Percentiles rank a stretch among this genome's conserved stretches.
Conservation (phyloP, 108 stramenopile genomes). For the Cyclotella sp. region DNA sequence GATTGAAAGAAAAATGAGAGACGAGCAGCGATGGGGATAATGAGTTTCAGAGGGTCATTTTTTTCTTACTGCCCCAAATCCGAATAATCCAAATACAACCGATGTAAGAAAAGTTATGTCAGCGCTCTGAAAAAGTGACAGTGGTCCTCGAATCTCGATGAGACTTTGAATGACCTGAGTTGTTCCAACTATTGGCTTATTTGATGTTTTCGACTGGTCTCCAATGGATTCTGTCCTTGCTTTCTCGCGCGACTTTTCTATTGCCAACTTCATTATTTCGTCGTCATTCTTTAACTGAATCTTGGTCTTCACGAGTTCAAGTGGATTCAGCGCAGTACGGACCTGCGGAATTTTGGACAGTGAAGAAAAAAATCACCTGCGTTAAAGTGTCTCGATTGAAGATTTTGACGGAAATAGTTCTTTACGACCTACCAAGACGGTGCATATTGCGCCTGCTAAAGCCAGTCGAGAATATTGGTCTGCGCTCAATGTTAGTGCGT, state of each 20-base stretch:
- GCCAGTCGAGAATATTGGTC: constrained; percentile 81
- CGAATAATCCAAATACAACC: constrained; percentile 85
- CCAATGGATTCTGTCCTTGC: constrained; percentile 3
- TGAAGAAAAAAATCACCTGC: neutral
- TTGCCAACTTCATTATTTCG: constrained; percentile 62
- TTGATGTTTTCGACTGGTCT: neutral
- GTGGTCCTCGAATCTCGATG: constrained; percentile 67
- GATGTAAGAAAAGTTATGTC: constrained; percentile 91
- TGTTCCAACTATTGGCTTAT: constrained; percentile 50
- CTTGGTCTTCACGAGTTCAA: constrained; percentile 91
- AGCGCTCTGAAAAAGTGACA: constrained; percentile 83
- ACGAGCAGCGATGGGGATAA: neutral
- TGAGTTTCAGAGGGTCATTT: no score
- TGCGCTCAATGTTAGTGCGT: constrained; percentile 64
- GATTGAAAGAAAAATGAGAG: neutral
- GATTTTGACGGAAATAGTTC: neutral
- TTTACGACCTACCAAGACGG: constrained; percentile 63
- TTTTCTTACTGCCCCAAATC: constrained; percentile 72
- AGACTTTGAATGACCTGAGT: constrained; percentile 65
- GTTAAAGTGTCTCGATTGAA: neutral
- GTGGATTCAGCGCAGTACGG: constrained; percentile 81
- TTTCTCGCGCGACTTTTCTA: constrained; percentile 19
- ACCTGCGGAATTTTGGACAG: constrained; percentile 9
- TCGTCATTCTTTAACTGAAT: constrained; percentile 82
- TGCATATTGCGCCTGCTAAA: constrained; percentile 81